Base-by-base conservation (phyloP, 1,139 yeast species). In the Debaryomycetaceae sp. region DNA sequence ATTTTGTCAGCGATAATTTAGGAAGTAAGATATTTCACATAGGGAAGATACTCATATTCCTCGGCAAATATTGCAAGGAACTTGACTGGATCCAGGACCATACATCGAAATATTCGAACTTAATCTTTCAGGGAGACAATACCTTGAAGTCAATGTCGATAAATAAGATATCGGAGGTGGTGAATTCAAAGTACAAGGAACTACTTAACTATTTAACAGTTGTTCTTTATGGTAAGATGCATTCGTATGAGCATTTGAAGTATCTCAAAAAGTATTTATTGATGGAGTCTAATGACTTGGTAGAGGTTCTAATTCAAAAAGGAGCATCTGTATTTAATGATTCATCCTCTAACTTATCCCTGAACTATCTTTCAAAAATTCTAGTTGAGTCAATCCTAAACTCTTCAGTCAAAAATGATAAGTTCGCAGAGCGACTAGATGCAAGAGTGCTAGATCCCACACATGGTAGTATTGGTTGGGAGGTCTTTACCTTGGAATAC, bases 401-500 rank as follows among this genome's bases (percentile, higher is more conserved):
- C 22, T 83, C 96, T 0, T 81, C 89, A 14, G 69, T 87, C 1
- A 73, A 75, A 46, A 67, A 71, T 51, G 69, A 75, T 41, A 51
- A 52, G 9, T 59, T 55, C 38, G 55, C 60, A 24, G 51, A 58
- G 34, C 68, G 89, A 42, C 60, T 93, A 14, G 98, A 93, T 68
- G 96, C 97, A 0, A 72, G 97, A 40, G 75, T 91, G 40, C 72
- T 90, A 42, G 91, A 82, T 48, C 67, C 84, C 36, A 57, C 61
- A 24, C 60, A 84, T 53, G 95, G 95, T 0, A 81, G 75, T 24
- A 77, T 69, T 42, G 91, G 90, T 0, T 93, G 98, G 98, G 96
- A 91, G 58, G 90, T 87, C 4, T 91, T 93, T 62, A 89, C 97
- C 0, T 68, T 93, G 40, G 97, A 90, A 58, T 93, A 87, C 60